Evolutionary conservation across 2,329 filamentous ascomycete species (phyloP).

Genomic region (Aureobasidium zeae): DNA sequence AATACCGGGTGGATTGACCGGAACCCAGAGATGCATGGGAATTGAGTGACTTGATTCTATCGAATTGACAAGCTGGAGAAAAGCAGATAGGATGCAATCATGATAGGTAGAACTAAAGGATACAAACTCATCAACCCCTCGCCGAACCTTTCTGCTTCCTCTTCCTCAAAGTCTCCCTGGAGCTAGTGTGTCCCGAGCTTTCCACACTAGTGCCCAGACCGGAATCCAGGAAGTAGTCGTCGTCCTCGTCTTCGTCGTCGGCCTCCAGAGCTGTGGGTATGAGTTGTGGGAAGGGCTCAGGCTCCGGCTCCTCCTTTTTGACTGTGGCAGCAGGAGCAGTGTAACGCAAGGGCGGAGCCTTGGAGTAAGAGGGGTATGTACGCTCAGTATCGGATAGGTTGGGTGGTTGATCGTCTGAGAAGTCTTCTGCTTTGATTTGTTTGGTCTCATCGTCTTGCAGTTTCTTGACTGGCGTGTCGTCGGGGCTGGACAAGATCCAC

Average conservation of each 20-base stretch:
- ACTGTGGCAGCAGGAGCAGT: constrained; percentile 23
- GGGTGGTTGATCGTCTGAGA: constrained; percentile 19
- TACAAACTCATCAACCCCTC: background rate
- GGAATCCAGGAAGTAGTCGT: constrained; percentile 38
- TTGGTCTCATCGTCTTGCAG: constrained; percentile 12
- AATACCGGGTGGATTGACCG: constrained; percentile 43
- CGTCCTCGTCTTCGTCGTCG: constrained; percentile 38
- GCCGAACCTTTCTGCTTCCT: constrained; percentile 6
- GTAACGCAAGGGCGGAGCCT: constrained; percentile 34
- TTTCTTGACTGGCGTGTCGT: constrained; percentile 18
- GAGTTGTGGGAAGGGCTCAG: constrained; percentile 17
- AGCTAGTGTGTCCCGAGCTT: constrained; percentile 24
- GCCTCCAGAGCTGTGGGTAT: constrained; percentile 23
- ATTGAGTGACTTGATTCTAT: background rate
- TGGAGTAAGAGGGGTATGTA: constrained; percentile 40
- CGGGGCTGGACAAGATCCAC: constrained; percentile 26
- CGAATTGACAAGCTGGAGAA: no score
- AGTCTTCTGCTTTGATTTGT: constrained; percentile 23
- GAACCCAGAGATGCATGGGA: constrained; percentile 16
- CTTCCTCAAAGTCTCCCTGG: constrained; percentile 7
- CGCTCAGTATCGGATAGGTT: constrained; percentile 39
- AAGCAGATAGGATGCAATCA: no score
- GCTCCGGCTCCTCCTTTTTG: constrained; percentile 23
- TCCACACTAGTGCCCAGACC: constrained; percentile 43
- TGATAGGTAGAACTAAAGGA: no score